phyloP scores from a whole-genome alignment of 768 basidiomycete species.

The Lactarius deliciosus region DNA sequence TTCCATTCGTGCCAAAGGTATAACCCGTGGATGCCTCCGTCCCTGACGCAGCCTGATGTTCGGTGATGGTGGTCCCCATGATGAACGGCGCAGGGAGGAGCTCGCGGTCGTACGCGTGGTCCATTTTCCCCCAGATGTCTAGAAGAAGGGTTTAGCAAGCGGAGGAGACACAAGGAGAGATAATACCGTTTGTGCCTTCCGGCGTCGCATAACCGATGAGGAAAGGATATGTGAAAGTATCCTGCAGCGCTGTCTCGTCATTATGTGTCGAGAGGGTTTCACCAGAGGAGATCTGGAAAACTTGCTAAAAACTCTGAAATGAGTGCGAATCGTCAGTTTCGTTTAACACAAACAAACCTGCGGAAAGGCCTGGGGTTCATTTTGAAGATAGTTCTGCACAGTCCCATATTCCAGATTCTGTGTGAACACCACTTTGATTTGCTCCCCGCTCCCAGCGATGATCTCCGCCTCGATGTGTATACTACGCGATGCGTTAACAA shows the following conservation, averaged over 20 bases:
- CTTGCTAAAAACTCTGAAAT: constrained; percentile 38
- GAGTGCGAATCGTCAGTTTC: too few relatives aligned
- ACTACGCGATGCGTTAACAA: constrained; percentile 50
- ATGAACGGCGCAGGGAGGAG: constrained; percentile 59
- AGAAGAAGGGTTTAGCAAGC: background rate
- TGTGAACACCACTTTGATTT: constrained; percentile 54
- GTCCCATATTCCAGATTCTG: constrained; percentile 64
- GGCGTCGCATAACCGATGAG: constrained; percentile 35
- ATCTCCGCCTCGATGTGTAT: constrained; percentile 63
- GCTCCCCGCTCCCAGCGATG: constrained; percentile 57
- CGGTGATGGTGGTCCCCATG: constrained; percentile 53
- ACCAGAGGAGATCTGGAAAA: constrained; percentile 45
- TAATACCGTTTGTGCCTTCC: constrained; percentile 36
- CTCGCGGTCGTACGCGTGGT: constrained; percentile 67
- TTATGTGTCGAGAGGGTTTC: constrained; percentile 51
- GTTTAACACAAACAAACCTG: constrained; percentile 36
- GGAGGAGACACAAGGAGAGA: background rate
- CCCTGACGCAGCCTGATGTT: constrained; percentile 58
- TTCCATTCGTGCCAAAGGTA: constrained; percentile 60
- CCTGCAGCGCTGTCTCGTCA: constrained; percentile 43
- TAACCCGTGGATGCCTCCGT: constrained; percentile 45
- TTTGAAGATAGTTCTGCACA: constrained; percentile 57
- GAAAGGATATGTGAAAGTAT: constrained; percentile 53
- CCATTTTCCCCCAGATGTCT: constrained; percentile 52
- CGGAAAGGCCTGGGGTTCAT: constrained; percentile 29